Evolutionary conservation across 108 stramenopile genomes (phyloP).

Genomic region (Chaetoceros muelleri): DNA sequence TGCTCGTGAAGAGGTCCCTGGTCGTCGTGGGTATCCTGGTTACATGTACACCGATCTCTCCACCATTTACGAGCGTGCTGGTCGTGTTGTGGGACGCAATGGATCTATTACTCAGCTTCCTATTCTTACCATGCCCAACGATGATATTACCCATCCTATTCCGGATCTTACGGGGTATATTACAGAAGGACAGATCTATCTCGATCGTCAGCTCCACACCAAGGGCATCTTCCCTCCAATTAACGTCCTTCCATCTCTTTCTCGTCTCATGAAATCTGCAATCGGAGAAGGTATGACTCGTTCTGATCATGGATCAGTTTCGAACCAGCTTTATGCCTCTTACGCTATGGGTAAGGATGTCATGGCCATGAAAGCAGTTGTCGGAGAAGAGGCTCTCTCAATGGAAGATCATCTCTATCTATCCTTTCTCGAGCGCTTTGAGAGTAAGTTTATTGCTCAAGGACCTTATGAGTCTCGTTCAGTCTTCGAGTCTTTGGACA

Average conservation of each 20-base stretch:
- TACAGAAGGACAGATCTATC: constrained; percentile 99
- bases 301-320: constrained; percentile 94
- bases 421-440: constrained; percentile 97
- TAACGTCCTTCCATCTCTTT: constrained; percentile 97
- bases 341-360: constrained; percentile 99
- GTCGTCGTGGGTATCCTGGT: constrained; percentile 99
- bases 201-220: constrained; percentile 96
- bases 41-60: constrained; percentile 99
- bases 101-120: constrained; percentile 99
- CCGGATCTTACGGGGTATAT: constrained; percentile 99
- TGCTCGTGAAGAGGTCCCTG: constrained; percentile 99
- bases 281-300: constrained; percentile 99
- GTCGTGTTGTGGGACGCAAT: constrained; percentile 96
- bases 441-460: constrained; percentile 96
- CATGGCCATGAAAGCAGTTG: constrained; percentile 99
- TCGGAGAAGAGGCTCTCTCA: constrained; percentile 98
- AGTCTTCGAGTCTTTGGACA: constrained; percentile 97
- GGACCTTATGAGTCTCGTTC: constrained; percentile 96
- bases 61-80: constrained; percentile 99
- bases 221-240: constrained; percentile 99
- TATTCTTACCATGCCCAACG: constrained; percentile 99
- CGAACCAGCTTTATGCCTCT: constrained; percentile 98
- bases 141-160: constrained; percentile 99
- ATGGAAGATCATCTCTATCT: constrained; percentile 99
- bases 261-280: constrained; percentile 99